Percentiles rank a stretch among this genome's conserved stretches.
These are phyloP conservation scores for Xerocomus amazonicus DNA, from an alignment of 1,284 basidiomycete genomes.

Conservation along the genomic window DNA sequence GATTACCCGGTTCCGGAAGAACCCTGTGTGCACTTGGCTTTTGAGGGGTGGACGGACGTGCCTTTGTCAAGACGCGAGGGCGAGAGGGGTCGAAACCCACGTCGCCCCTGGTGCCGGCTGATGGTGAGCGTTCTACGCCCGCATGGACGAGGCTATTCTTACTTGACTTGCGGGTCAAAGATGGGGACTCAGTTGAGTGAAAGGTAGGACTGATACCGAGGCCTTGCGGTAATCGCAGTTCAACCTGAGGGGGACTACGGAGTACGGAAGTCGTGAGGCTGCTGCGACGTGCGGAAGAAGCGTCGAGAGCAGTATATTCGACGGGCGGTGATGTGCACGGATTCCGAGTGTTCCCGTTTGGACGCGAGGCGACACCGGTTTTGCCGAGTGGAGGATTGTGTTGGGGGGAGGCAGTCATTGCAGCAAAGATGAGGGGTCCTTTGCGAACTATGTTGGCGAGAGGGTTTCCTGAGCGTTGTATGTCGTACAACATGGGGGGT, in stretches of 20 bases:
- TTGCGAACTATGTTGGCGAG: slow-evolving; percentile 19
- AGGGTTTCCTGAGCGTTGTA: slow-evolving; percentile 21
- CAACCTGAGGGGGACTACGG: background rate
- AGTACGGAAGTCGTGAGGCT: slow-evolving; percentile 3
- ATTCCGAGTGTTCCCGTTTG: background rate
- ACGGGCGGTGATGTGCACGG: slow-evolving; percentile 31
- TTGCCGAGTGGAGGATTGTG: too few relatives aligned
- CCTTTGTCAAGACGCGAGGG: slow-evolving; percentile 31
- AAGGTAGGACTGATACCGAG: background rate
- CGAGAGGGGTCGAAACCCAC: slow-evolving; percentile 12
- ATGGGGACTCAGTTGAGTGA: slow-evolving; percentile 12
- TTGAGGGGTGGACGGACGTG: slow-evolving; percentile 29
- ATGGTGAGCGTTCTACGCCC: slow-evolving; percentile 12
- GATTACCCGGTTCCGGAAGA: slow-evolving; percentile 17
- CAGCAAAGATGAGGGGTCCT: slow-evolving; percentile 42
- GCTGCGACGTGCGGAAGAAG: slow-evolving; percentile 3
- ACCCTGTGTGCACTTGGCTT: slow-evolving; percentile 12
- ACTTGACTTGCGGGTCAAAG: slow-evolving; percentile 18
- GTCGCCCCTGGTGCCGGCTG: slow-evolving; percentile 11
- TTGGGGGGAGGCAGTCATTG: slow-evolving; percentile 22
- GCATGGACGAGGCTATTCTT: slow-evolving; percentile 10
- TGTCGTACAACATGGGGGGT: slow-evolving; percentile 21
- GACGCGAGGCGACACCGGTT: too few relatives aligned
- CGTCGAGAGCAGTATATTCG: slow-evolving; percentile 18
- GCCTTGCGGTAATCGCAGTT: slow-evolving; percentile 5